Conservation (phyloP, 306 rosid genomes). For the Vachellia collinsii region DNA sequence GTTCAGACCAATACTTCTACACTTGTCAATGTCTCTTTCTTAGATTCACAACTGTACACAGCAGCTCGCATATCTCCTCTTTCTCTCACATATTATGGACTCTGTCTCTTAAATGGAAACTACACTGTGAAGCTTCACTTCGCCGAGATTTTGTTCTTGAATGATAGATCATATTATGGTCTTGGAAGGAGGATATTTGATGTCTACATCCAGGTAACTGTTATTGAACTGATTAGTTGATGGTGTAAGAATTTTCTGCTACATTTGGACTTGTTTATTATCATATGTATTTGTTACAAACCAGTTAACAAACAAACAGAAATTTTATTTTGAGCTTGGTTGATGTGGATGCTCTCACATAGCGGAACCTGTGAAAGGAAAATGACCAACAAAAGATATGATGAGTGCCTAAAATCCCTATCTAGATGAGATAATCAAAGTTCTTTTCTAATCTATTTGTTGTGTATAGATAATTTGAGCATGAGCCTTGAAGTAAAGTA, state of each 20-base stretch:
- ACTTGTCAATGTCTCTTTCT: background rate
- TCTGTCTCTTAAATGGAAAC: slow-evolving; percentile 10
- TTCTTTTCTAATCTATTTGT: background rate
- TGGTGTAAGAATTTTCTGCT: background rate
- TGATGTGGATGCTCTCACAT: background rate
- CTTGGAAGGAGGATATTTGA: slow-evolving; percentile 12
- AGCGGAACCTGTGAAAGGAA: background rate
- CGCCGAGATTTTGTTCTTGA: slow-evolving; percentile 9
- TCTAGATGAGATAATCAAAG: background rate
- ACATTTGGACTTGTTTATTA: background rate
- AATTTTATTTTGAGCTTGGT: background rate
- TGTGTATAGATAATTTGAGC: too few species aligned
- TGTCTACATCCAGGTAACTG: slow-evolving; percentile 4
- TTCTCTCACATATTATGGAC: slow-evolving; percentile 11
- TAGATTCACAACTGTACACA: slow-evolving; percentile 1
- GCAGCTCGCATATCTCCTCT: slow-evolving; percentile 9
- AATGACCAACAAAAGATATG: background rate
- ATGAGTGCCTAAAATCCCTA: background rate
- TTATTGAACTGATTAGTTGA: background rate
- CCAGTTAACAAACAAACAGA: background rate
- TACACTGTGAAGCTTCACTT: slow-evolving; percentile 6
- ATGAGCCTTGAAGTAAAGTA: too few species aligned
- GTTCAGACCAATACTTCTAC: background rate
- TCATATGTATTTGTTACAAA: background rate
- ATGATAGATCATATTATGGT: background rate